phyloP scores from a whole-genome alignment of 352 stramenopile species.

The Pythium aristosporum region DNA sequence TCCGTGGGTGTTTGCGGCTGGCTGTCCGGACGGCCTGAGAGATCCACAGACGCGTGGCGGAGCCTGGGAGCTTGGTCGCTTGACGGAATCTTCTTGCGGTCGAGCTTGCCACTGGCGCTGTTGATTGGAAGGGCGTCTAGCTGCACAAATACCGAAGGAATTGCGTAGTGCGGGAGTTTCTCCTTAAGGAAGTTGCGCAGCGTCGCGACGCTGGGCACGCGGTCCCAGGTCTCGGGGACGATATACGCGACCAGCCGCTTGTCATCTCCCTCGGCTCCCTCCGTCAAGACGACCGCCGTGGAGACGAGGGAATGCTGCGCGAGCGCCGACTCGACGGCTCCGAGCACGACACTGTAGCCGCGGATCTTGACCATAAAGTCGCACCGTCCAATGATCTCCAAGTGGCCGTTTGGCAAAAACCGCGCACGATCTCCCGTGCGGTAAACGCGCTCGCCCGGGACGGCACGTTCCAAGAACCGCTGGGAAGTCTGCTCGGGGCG shows the following conservation, averaged over 20 bases:
- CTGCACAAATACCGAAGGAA: slow-evolving; percentile 79
- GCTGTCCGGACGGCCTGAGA: slow-evolving; percentile 38
- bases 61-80: slow-evolving; percentile 66
- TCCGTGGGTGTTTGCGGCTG: slow-evolving; percentile 62
- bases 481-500: slow-evolving; percentile 72
- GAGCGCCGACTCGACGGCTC: slow-evolving; percentile 89
- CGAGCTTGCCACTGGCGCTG: slow-evolving; percentile 85
- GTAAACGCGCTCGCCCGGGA: slow-evolving; percentile 83
- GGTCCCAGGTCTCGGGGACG: slow-evolving; percentile 72
- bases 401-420: slow-evolving; percentile 87
- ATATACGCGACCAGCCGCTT: slow-evolving; percentile 94
- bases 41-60: slow-evolving; percentile 77
- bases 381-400: slow-evolving; percentile 92
- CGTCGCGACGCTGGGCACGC: slow-evolving; percentile 56
- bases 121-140: slow-evolving; percentile 87
- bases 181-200: slow-evolving; percentile 69
- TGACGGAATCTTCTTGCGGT: slow-evolving; percentile 85
- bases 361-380: slow-evolving; percentile 97
- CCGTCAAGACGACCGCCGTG: slow-evolving; percentile 89
- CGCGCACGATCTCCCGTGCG: slow-evolving; percentile 90
- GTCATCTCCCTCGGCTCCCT: slow-evolving; percentile 80
- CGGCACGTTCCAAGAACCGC: slow-evolving; percentile 72
- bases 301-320: slow-evolving; percentile 82
- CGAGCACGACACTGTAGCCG: slow-evolving; percentile 93
- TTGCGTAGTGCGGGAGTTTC: slow-evolving; percentile 82